Evolutionary conservation across 768 basidiomycete genomes (phyloP), one percentile per base, ranked within the genome.

Genomic region (Tricholoma sp.): DNA sequence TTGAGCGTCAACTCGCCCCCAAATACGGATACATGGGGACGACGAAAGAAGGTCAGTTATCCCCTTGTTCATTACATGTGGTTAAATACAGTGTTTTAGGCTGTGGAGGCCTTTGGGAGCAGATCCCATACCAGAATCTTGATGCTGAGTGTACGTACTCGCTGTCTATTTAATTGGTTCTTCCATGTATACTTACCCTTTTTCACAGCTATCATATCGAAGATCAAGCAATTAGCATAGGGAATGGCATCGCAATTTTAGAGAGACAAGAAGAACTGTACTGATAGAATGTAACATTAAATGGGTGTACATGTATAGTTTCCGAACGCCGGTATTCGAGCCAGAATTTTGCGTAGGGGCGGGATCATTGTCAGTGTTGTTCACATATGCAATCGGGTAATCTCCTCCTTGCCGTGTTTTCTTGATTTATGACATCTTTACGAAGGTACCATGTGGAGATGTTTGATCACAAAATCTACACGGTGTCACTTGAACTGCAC

Each of bases 11-110:
- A 63, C 82, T 93, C 58, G 86, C 88, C 11, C 91, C 91, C 43
- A 86, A 79, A 66, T 94, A 87, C 66, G 84, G 79, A 12, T 91
- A 93, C 76, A 86, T 94, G 74, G 89, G 89, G 58, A 83, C 83
- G 19, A 81, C 79, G 54, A 89, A 87, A 75, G 88, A 91, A 71
- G 83, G 90, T 68, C 27, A 49, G 71, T 61, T 55, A n/a, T 19
- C 52, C 57, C 46, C 46, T 19, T 51, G 16, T 54, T 54, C 18
- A 31, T 46, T 52, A 49, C 37, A 16, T 39, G 35, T 11, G 14
- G 16, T 39, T 47, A 14, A 49, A 11, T 50, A 7, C 12, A 24
- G 22, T 41, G 12, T 52, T 54, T 51, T 66, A 50, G 78, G 79
- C 54, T 78, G 77, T 64, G 79, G 78, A 59, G 91, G 92, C 52